Conservation (phyloP, 805 yeast species). For the Sugiyamaella qingdaonensis region DNA sequence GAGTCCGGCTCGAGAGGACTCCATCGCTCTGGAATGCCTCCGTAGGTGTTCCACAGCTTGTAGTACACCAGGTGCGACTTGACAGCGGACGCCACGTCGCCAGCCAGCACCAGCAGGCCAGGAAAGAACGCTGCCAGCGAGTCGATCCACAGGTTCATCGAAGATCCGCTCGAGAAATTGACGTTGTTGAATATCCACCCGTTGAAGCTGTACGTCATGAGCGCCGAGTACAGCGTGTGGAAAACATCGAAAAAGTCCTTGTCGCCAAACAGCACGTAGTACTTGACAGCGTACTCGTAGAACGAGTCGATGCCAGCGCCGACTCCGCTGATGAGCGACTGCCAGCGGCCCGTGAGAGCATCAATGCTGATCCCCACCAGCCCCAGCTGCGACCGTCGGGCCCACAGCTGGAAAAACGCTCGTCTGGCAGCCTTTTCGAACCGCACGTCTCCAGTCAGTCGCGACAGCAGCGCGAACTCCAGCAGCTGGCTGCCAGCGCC, state of each 20-base stretch:
- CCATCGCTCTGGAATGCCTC: constrained; percentile 90
- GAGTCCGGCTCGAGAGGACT: constrained; percentile 19
- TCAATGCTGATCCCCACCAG: constrained; percentile 76
- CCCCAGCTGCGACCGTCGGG: constrained; percentile 53
- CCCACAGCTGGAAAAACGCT: constrained; percentile 72
- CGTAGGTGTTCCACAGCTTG: constrained; percentile 77
- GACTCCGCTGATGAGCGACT: constrained; percentile 62
- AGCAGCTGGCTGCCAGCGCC: constrained; percentile 83
- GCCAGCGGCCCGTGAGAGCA: constrained; percentile 52
- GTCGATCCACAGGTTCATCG: constrained; percentile 70
- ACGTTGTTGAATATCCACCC: constrained; percentile 57
- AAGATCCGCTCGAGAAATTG: constrained; percentile 48
- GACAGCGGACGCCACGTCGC: constrained; percentile 65
- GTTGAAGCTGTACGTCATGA: constrained; percentile 46
- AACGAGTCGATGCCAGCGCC: constrained; percentile 93
- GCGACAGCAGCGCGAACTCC: constrained; percentile 73
- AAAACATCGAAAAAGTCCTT: constrained; percentile 50
- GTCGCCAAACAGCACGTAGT: constrained; percentile 67
- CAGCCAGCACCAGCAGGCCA: constrained; percentile 75
- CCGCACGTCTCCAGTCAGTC: constrained; percentile 66
- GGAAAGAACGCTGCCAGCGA: constrained; percentile 85
- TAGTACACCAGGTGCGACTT: constrained; percentile 56
- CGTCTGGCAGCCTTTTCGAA: constrained; percentile 59
- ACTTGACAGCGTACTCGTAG: constrained; percentile 82
- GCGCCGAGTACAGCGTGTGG: constrained; percentile 48